These are phyloP conservation scores for Aphanoascus verrucosus DNA, from an alignment of 2,329 filamentous ascomycete genomes.

Conservation along the genomic window DNA sequence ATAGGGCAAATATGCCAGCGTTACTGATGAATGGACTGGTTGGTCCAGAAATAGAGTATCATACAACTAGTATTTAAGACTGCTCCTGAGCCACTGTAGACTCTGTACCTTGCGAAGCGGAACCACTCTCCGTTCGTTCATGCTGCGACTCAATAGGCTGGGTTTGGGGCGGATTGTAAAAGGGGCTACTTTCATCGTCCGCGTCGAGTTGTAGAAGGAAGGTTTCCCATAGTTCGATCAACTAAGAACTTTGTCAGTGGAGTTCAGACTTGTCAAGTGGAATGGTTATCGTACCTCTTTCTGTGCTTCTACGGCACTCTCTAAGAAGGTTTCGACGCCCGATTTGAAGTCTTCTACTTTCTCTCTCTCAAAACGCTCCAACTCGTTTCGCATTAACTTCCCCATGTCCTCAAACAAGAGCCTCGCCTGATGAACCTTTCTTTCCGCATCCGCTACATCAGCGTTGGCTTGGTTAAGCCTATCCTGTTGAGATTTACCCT, in stretches of 20 bases:
- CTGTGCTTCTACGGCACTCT: conserved; percentile 93
- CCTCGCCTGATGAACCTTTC: conserved; percentile 80
- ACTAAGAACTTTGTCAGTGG: conserved; percentile 29
- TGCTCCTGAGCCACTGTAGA: conserved; percentile 7
- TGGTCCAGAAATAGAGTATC: conserved; percentile 1
- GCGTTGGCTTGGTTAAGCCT: conserved; percentile 82
- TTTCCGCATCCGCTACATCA: conserved; percentile 89
- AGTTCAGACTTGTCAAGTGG: neutral
- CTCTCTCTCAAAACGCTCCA: conserved; percentile 89
- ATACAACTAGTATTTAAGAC: conserved; percentile 6
- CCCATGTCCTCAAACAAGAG: conserved; percentile 97
- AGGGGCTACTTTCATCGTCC: conserved; percentile 63
- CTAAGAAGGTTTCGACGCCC: conserved; percentile 91
- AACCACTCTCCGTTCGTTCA: conserved; percentile 9
- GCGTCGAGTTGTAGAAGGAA: conserved; percentile 93
- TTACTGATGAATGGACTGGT: neutral
- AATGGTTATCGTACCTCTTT: conserved; percentile 63
- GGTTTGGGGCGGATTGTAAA: conserved; percentile 27
- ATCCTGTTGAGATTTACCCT: conserved; percentile 93
- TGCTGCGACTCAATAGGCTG: conserved; percentile 11
- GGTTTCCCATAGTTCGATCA: conserved; percentile 92
- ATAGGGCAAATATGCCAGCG: neutral
- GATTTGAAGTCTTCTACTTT: conserved; percentile 99
- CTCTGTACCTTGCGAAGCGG: conserved; percentile 1
- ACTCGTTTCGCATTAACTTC: conserved; percentile 74